Conservation (phyloP, 495 filamentous ascomycete species). For the Cenococcum geophilum region DNA sequence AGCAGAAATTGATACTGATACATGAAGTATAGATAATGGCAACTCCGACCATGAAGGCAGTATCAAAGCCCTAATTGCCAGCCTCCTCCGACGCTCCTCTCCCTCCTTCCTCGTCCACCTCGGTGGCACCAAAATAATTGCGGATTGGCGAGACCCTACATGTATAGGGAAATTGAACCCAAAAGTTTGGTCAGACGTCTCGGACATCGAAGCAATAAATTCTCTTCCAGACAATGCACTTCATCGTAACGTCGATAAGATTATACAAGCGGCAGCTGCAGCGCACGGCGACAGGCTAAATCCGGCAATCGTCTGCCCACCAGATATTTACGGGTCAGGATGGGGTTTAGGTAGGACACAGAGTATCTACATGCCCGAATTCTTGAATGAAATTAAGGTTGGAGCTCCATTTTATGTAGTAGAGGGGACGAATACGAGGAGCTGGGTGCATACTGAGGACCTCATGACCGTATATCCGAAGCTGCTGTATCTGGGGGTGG, state of each 20-base stretch:
- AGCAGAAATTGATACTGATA: background rate
- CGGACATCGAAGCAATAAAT: constrained; percentile 20
- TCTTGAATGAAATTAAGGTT: constrained; percentile 3
- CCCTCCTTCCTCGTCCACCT: constrained; percentile 31
- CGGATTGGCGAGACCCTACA: constrained; percentile 20
- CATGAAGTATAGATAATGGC: constrained; percentile 19
- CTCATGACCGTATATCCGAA: constrained; percentile 25
- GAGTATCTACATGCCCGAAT: constrained; percentile 17
- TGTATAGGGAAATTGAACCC: constrained; percentile 27
- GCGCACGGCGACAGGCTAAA: constrained; percentile 29
- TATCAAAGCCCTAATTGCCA: constrained; percentile 28
- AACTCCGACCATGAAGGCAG: constrained; percentile 29
- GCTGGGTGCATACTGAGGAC: constrained; percentile 28
- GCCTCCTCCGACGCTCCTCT: constrained; percentile 25
- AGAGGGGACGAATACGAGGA: constrained; percentile 13
- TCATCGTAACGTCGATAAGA: constrained; percentile 27
- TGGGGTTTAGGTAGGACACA: constrained; percentile 31
- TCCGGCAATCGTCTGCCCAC: constrained; percentile 27
- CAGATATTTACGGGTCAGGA: constrained; percentile 35
- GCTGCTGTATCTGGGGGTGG: constrained; percentile 19
- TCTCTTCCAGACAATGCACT: constrained; percentile 21
- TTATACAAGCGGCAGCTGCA: constrained; percentile 15
- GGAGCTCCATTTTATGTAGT: constrained; percentile 11
- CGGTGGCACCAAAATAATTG: constrained; percentile 25
- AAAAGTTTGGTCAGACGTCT: constrained; percentile 33